phyloP scores from a whole-genome alignment of 345 rosid species.

The Punica granatum region DNA sequence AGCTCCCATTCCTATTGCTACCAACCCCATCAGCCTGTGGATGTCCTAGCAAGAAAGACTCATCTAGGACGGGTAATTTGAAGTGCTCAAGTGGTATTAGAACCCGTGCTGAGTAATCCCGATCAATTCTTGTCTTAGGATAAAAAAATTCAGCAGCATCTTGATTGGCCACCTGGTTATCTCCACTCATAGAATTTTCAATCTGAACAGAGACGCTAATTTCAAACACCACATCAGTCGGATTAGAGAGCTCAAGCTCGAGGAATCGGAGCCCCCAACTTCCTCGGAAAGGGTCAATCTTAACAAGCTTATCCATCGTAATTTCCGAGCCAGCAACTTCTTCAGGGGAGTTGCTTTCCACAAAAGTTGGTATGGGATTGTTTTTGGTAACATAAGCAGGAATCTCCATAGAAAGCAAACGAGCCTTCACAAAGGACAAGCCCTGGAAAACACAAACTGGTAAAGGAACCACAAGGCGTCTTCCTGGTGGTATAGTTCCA shows the following conservation, averaged over 20 bases:
- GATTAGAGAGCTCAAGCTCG: constrained; percentile 89
- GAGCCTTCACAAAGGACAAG: constrained; percentile 85
- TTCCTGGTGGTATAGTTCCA: constrained; percentile 65
- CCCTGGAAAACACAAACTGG: constrained; percentile 88
- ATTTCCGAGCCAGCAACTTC: constrained; percentile 41
- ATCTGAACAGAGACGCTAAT: constrained; percentile 75
- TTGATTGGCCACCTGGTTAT: constrained; percentile 31
- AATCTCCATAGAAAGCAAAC: constrained; percentile 96
- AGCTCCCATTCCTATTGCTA: constrained; percentile 42
- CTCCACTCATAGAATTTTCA: constrained; percentile 48
- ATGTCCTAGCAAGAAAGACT: constrained; percentile 70
- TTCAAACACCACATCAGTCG: constrained; percentile 92
- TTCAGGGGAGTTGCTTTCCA: constrained; percentile 18
- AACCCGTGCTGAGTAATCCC: constrained; percentile 89
- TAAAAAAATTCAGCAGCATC: constrained; percentile 59
- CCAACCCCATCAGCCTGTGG: constrained; percentile 39
- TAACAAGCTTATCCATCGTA: constrained; percentile 70
- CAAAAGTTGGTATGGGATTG: constrained; percentile 32
- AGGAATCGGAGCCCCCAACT: constrained; percentile 98
- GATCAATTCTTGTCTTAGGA: constrained; percentile 85
- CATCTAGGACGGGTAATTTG: constrained; percentile 88
- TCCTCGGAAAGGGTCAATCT: constrained; percentile 91
- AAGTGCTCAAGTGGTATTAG: constrained; percentile 94
- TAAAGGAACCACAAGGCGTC: constrained; percentile 85
- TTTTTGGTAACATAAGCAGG: constrained; percentile 80